Conservation (phyloP, 2,329 filamentous ascomycete species). For the Plectosphaerella cucumerina region DNA sequence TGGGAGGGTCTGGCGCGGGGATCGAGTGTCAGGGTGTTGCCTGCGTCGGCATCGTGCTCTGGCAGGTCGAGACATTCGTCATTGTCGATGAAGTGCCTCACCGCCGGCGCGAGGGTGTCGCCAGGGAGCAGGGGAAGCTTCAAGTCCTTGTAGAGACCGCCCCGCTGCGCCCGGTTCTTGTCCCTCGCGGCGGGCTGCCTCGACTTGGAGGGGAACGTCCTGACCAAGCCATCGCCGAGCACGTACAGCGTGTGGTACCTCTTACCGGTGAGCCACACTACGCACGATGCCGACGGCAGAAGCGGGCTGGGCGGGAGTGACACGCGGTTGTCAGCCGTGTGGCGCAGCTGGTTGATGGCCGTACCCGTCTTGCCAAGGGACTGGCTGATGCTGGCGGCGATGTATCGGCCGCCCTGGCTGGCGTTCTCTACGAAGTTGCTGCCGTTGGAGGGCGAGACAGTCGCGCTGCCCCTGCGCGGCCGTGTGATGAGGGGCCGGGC, state of each 20-base stretch:
- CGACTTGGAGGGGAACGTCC: conserved; percentile 59
- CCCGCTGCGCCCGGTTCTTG: conserved; percentile 48
- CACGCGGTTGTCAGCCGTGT: conserved; percentile 72
- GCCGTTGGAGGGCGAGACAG: conserved; percentile 29
- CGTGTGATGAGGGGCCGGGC: conserved; percentile 57
- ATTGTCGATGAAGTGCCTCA: conserved; percentile 52
- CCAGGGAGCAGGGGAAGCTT: conserved; percentile 61
- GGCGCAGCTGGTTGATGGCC: conserved; percentile 65
- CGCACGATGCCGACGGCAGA: conserved; percentile 54
- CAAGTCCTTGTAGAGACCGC: conserved; percentile 61
- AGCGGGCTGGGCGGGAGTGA: conserved; percentile 56
- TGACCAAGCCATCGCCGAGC: conserved; percentile 61
- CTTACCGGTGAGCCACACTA: conserved; percentile 61
- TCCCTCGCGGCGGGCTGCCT: conserved; percentile 50
- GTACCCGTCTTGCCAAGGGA: conserved; percentile 71
- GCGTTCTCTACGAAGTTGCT: conserved; percentile 54
- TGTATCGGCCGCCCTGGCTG: conserved; percentile 66
- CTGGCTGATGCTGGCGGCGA: conserved; percentile 70
- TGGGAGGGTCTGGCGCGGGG: conserved; percentile 31
- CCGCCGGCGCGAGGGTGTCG: conserved; percentile 50
- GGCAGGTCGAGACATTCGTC: conserved; percentile 52
- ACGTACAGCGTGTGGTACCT: conserved; percentile 61
- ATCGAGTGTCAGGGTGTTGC: conserved; percentile 49
- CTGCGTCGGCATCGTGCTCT: conserved; percentile 48
- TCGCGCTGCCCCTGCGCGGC: conserved; percentile 48